Evolutionary conservation across 1,284 basidiomycete genomes (phyloP).

Genomic region (Cutaneotrichosporon sp.): DNA sequence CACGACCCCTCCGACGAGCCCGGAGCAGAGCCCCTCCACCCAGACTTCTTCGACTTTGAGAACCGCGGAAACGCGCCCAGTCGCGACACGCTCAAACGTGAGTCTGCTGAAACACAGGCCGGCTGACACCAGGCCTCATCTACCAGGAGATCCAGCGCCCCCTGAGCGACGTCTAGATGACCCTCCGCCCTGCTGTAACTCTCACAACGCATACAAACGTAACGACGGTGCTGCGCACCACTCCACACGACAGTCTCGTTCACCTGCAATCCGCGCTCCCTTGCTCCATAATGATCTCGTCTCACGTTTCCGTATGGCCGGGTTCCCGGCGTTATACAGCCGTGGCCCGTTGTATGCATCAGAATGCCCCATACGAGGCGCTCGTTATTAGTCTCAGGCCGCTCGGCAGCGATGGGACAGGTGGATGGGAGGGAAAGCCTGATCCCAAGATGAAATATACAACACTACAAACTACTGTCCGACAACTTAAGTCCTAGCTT

Average conservation of each 20-base stretch:
- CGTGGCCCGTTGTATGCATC: slow-evolving; percentile 14
- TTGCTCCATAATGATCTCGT: not conserved
- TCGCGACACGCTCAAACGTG: slow-evolving; percentile 52
- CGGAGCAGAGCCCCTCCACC: slow-evolving; percentile 68
- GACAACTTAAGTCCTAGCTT: no score
- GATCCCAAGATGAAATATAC: slow-evolving; percentile 5
- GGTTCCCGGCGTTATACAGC: slow-evolving; percentile 2
- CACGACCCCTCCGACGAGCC: slow-evolving; percentile 88
- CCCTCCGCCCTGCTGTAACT: not conserved
- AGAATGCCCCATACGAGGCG: slow-evolving; percentile 1
- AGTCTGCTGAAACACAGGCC: slow-evolving; percentile 10
- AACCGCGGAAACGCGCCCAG: slow-evolving; percentile 50
- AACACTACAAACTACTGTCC: slow-evolving; percentile 4
- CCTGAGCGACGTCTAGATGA: slow-evolving; percentile 22
- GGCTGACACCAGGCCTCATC: slow-evolving; percentile 43
- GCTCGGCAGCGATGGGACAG: not conserved
- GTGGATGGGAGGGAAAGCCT: not conserved
- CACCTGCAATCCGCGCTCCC: not conserved
- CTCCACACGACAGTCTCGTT: not conserved
- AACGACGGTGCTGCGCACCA: slow-evolving; percentile 1
- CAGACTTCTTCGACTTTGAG: slow-evolving; percentile 87
- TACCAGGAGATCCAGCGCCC: slow-evolving; percentile 49
- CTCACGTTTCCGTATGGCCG: slow-evolving; percentile 2
- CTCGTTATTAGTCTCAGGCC: not conserved
- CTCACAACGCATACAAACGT: no score